Conservation (phyloP, 1,284 basidiomycete genomes). For the Naganishia sp. region DNA sequence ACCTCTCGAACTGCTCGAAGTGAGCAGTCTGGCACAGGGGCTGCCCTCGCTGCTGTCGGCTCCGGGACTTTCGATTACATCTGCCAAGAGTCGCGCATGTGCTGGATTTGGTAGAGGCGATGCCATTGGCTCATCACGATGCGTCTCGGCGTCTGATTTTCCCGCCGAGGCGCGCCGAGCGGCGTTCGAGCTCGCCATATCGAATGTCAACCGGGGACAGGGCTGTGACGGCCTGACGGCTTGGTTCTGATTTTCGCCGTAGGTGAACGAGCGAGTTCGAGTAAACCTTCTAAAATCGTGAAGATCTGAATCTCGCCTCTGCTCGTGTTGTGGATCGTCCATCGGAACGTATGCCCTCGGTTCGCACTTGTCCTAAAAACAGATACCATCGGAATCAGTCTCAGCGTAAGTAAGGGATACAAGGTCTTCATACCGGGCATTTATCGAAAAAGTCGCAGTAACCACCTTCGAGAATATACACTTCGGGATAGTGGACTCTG, state of each 20-base stretch:
- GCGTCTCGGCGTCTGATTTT: slow-evolving; percentile 44
- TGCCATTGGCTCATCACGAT: slow-evolving; percentile 39
- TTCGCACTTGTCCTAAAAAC: slow-evolving; percentile 62
- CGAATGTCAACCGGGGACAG: slow-evolving; percentile 48
- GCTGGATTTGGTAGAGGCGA: background rate
- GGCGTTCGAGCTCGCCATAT: slow-evolving; percentile 45
- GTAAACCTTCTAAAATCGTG: slow-evolving; percentile 89
- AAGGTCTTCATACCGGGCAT: slow-evolving; percentile 55
- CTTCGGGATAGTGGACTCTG: slow-evolving; percentile 90
- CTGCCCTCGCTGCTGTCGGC: slow-evolving; percentile 29
- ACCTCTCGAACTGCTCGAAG: slow-evolving; percentile 30
- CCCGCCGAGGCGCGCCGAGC: slow-evolving; percentile 40
- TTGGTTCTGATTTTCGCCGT: slow-evolving; percentile 62
- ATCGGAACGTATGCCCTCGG: slow-evolving; percentile 84
- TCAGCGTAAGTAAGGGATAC: background rate
- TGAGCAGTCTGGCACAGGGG: slow-evolving; percentile 31
- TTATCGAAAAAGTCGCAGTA: slow-evolving; percentile 83
- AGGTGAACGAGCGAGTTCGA: slow-evolving; percentile 83
- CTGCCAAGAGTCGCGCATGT: slow-evolving; percentile 10
- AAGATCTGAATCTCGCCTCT: slow-evolving; percentile 77
- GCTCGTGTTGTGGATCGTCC: slow-evolving; percentile 84
- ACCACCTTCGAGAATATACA: slow-evolving; percentile 95
- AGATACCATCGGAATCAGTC: slow-evolving; percentile 12
- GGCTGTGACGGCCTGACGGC: slow-evolving; percentile 36
- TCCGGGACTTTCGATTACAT: slow-evolving; percentile 28